A percentile compares a stretch with the other conserved stretches of the same genome.
Conservation (phyloP, 2,329 filamentous ascomycete genomes). For the Trichocomaceae sp. region DNA sequence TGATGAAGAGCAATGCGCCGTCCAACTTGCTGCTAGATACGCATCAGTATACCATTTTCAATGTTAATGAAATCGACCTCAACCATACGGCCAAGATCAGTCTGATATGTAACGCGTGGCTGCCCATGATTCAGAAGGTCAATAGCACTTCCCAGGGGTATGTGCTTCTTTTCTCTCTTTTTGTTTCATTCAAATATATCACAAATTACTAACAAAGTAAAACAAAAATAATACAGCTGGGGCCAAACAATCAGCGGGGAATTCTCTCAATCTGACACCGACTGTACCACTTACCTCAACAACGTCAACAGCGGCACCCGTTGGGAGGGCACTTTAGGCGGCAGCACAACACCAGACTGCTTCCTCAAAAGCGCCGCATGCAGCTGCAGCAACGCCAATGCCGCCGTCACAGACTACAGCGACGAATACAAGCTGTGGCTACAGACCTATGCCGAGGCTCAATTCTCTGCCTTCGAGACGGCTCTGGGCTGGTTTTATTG, state of each 20-base stretch:
- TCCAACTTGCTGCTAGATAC: conserved; percentile 78
- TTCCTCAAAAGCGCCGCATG: conserved; percentile 50
- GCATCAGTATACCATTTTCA: conserved; percentile 98
- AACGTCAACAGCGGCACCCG: conserved; percentile 82
- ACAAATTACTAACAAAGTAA: neutral
- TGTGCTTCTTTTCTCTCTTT: conserved; percentile 13
- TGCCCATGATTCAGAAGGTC: conserved; percentile 64
- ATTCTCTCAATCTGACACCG: conserved; percentile 96
- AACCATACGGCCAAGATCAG: conserved; percentile 76
- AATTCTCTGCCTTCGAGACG: conserved; percentile 90
- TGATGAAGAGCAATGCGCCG: conserved; percentile 60
- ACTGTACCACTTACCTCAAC: conserved; percentile 81
- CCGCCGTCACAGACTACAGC: conserved; percentile 61
- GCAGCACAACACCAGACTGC: conserved; percentile 58
- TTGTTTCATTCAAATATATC: neutral
- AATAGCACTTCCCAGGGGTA: conserved; percentile 65
- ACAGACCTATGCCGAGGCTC: conserved; percentile 83
- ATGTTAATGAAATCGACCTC: conserved; percentile 74
- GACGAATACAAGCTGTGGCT: conserved; percentile 76
- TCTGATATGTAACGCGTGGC: conserved; percentile 85
- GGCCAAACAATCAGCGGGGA: conserved; percentile 92
- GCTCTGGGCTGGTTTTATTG: conserved; percentile 99
- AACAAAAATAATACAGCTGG: conserved; percentile 45
- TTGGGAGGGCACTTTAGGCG: conserved; percentile 62
- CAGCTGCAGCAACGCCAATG: conserved; percentile 69